Evolutionary conservation across 352 stramenopile species (phyloP).

Genomic region (Thraustochytrium sp.): DNA sequence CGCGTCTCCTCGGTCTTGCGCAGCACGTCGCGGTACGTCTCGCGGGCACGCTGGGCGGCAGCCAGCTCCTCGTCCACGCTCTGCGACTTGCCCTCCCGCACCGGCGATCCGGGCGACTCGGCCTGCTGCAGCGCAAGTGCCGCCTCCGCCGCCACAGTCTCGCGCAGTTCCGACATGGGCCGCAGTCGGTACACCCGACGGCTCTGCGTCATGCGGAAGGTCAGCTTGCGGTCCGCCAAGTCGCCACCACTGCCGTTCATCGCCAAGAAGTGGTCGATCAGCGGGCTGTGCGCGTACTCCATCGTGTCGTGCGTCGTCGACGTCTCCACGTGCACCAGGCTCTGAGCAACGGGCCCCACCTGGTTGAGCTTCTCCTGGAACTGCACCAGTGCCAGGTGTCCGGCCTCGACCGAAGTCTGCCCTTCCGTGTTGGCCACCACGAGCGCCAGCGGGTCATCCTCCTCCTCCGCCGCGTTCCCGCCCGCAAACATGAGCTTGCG

Average conservation of each 20-base stretch:
- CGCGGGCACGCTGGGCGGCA: not conserved
- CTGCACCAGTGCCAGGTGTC: not conserved
- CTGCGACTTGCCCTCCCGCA: not conserved
- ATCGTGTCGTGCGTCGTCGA: not conserved
- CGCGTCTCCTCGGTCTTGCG: not conserved
- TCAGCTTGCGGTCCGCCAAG: not conserved
- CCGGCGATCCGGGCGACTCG: not conserved
- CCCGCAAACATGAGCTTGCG: not conserved
- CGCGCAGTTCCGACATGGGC: not conserved
- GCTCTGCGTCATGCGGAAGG: slow-evolving; percentile 34
- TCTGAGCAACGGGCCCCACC: not conserved
- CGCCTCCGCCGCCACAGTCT: not conserved
- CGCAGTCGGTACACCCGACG: not conserved
- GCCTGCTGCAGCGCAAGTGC: not conserved
- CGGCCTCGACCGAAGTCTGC: not conserved
- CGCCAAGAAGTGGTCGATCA: slow-evolving; percentile 3
- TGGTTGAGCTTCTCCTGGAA: not conserved
- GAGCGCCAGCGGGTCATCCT: not conserved
- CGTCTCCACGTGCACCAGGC: slow-evolving; percentile 13
- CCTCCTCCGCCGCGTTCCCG: not conserved
- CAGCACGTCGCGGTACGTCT: slow-evolving; percentile 32
- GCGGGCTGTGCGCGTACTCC: slow-evolving; percentile 21
- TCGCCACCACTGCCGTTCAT: not conserved
- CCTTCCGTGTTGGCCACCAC: not conserved
- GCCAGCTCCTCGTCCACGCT: not conserved